Percentiles rank a stretch among this genome's conserved stretches.
phyloP scores from a whole-genome alignment of 2,329 filamentous ascomycete species.

The Sordariomycetes sp. region DNA sequence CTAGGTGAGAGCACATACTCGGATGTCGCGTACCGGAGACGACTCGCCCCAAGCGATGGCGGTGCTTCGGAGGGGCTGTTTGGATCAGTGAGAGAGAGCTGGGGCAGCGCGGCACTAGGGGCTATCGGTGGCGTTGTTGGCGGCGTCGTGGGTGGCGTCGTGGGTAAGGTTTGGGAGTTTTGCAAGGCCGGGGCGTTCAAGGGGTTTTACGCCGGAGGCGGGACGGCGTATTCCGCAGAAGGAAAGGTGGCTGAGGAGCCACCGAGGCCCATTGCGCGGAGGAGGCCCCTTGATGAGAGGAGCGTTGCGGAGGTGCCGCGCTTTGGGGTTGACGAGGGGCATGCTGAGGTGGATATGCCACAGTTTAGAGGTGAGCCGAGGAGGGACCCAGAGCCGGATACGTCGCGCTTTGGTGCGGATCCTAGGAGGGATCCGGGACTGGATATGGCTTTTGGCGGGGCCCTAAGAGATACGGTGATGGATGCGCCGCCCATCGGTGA shows the following conservation, averaged over 20 bases:
- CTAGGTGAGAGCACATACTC: conserved; percentile 37
- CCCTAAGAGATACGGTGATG: too few relatives aligned
- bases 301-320: neutral
- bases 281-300: neutral
- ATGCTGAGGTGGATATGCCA: neutral
- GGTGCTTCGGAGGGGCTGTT: conserved; percentile 16
- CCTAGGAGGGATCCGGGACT: neutral
- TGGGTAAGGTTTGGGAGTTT: conserved; percentile 75
- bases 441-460: neutral
- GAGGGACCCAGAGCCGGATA: neutral
- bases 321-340: too few relatives aligned
- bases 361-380: too few relatives aligned
- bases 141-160: conserved; percentile 34
- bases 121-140: conserved; percentile 25
- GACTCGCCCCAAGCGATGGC: conserved; percentile 31
- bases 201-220: conserved; percentile 80
- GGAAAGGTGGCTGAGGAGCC: neutral
- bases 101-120: conserved; percentile 45
- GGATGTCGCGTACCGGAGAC: conserved; percentile 40
- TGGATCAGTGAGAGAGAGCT: conserved; percentile 20
- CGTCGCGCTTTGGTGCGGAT: neutral
- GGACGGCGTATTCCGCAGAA: conserved; percentile 50
- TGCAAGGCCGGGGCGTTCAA: conserved; percentile 63
- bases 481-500: too few relatives aligned
- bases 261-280: neutral